Conservation (phyloP, 2,329 filamentous ascomycete genomes). For the Epichloe sibirici region DNA sequence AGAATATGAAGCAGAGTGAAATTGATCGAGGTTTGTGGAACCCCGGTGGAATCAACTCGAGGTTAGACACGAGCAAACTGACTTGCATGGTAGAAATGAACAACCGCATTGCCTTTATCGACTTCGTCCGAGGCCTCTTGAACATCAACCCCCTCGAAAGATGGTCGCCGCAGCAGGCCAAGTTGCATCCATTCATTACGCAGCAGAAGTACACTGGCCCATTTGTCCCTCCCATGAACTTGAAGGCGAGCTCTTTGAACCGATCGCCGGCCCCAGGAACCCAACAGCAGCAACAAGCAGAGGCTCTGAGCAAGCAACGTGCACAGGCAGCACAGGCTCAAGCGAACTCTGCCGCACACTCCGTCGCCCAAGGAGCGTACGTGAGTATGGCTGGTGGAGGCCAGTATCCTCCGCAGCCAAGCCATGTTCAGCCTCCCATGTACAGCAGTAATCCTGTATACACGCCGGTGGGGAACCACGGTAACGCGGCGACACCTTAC, state of each 20-base stretch:
- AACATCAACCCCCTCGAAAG: slow-evolving; percentile 92
- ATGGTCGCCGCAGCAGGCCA: slow-evolving; percentile 96
- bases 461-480: slow-evolving; percentile 37
- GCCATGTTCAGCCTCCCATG: slow-evolving; percentile 48
- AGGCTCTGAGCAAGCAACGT: slow-evolving; percentile 85
- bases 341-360: slow-evolving; percentile 55
- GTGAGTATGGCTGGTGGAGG: slow-evolving; percentile 30
- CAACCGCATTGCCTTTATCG: slow-evolving; percentile 92
- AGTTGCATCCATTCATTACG: slow-evolving; percentile 95
- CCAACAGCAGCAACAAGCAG: slow-evolving; percentile 90
- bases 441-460: slow-evolving; percentile 82
- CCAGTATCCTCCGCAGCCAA: slow-evolving; percentile 33
- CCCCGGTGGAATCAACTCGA: neutral
- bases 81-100: slow-evolving; percentile 67
- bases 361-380: slow-evolving; percentile 56
- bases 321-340: slow-evolving; percentile 60
- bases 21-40: slow-evolving; percentile 68
- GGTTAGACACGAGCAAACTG: neutral
- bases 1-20: slow-evolving; percentile 98
- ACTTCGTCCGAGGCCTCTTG: slow-evolving; percentile 86
- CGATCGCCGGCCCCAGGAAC: slow-evolving; percentile 86
- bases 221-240: slow-evolving; percentile 93
- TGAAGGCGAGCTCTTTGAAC: slow-evolving; percentile 76
- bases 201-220: slow-evolving; percentile 94
- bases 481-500: slow-evolving; percentile 58